Evolutionary conservation across 2,329 filamentous ascomycete genomes (phyloP), one percentile per base, ranked within the genome.

Genomic region (Exophiala xenobiotica): DNA sequence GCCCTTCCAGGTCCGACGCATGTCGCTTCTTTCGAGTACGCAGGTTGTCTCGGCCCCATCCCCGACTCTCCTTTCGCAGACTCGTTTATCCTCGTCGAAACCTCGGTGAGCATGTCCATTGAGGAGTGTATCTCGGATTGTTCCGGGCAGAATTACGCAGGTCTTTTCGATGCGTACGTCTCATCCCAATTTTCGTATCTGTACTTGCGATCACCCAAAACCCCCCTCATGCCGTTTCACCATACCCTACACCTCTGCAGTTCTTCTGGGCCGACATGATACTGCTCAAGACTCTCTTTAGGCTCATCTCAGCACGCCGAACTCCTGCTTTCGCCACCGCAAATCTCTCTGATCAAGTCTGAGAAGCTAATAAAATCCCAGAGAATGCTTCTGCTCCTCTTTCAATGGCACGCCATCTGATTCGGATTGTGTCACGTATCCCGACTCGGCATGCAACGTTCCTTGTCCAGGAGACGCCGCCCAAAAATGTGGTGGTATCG

Each of bases 401-500:
- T 56, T 35, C 31, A 42, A 27, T 19, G 22, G 19, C 16, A 31
- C 14, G 38, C 39, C 42, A 7, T 26, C 49, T 5, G 42, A 31
- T 16, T 20, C n/a, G 6, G 48, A 48, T 23, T 48, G 53, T 24
- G n/a, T 58, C 29, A 41, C 41, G n/a, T 60, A 60, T 27, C 58
- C 58, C 5, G 42, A 54, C 31, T 48, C 44, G 19, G 46, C 43
- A 22, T 60, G 58, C 43, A 47, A 55, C 37, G 47, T 46, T 2
- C 56, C 53, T 3, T 60, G 58, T 43, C 58, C 56, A 2, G 58
- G 56, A 6, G 42, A 57, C 24, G 24, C 51, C 1, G 24, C 27
- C 12, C 42, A 60, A 35, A 51, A 48, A 23, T 60, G 58, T 35
- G 58, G 58, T 23, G 58, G 58, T 3, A 33, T 42, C 14, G 48